Base-by-base conservation (phyloP, 2,329 filamentous ascomycete genomes). In the Aspergillus brasiliensis region DNA sequence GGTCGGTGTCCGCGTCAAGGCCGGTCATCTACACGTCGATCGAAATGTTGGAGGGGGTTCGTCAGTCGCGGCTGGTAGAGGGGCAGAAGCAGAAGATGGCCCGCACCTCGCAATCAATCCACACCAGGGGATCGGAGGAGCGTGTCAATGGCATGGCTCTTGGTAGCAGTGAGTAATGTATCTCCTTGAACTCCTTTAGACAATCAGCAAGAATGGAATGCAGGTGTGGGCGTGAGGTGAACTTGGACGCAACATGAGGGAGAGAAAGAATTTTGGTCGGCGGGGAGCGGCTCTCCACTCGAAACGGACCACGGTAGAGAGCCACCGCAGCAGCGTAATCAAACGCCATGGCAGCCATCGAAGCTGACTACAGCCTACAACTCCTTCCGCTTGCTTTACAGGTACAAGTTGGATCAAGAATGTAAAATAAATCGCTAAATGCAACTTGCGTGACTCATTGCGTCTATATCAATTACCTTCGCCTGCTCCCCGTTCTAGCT, bases 101-200 rank as follows among this genome's bases (percentile, higher is more conserved):
- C 60, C 67, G 38, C 74, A 86, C 84, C 77, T 90, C 87, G 71
- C 87, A 90, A 78, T 96, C 92, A 65, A 96, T 93, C 91, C 92
- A 96, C 63, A 96, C 90, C 38, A 96, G 78, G 8, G 90, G 89
- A 65, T 88, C 86, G 53, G 77, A 81, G 21, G 86, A 89, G 46
- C 76, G 78, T 59, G 72, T 67, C 21, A 80, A 70, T 25, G 80
- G 72, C 79, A 81, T 81, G 10, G 42, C 68, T 5, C n/a, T 44
- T 58, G 60, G 51, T 17, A 37, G 37, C 23, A 19, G 34, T 25
- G n/a, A 6, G 13, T 19, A 13, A 4, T 3, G 31, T 42, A 5
- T 11, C 13, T 44, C 10, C 10, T 8, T 8, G 3, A n/a, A 19
- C 10, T n/a, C 37, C 17, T 27, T 17, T 23, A 11, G n/a, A 27